A percentile compares a stretch with the other conserved stretches of the same genome.
These are phyloP conservation scores for Epicoccum sorghinum DNA, from an alignment of 2,329 filamentous ascomycete species.

Conservation along the genomic window DNA sequence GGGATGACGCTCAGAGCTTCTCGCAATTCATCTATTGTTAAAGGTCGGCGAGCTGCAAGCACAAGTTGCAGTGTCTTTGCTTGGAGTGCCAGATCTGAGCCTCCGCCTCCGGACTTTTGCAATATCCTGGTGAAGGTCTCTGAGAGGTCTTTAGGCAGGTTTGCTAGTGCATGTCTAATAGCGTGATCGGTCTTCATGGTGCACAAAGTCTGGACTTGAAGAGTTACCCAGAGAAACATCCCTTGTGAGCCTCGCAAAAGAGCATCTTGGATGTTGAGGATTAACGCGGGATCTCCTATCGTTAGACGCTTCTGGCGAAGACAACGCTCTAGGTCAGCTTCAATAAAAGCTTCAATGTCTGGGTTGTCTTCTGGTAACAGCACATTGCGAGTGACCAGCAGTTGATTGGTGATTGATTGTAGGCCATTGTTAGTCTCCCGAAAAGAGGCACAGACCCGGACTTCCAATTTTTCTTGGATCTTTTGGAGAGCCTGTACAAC, in stretches of 20 bases:
- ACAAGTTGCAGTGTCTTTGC: slow-evolving; percentile 43
- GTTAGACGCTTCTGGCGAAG: slow-evolving; percentile 20
- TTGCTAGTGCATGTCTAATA: slow-evolving; percentile 37
- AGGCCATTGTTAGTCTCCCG: slow-evolving; percentile 16
- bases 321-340: slow-evolving; percentile 31
- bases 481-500: slow-evolving; percentile 24
- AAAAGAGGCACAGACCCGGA: slow-evolving; percentile 34
- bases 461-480: slow-evolving; percentile 27
- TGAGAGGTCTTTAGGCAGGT: slow-evolving; percentile 26
- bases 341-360: slow-evolving; percentile 35
- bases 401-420: not conserved
- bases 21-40: slow-evolving; percentile 45
- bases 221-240: slow-evolving; percentile 37
- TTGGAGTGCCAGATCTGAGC: slow-evolving; percentile 17
- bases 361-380: slow-evolving; percentile 29
- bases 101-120: not conserved
- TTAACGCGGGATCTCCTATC: slow-evolving; percentile 33
- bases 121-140: slow-evolving; percentile 22
- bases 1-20: slow-evolving; percentile 50
- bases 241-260: slow-evolving; percentile 27
- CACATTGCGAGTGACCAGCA: slow-evolving; percentile 11
- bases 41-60: slow-evolving; percentile 31
- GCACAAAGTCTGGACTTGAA: slow-evolving; percentile 38
- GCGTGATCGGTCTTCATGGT: slow-evolving; percentile 44
- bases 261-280: slow-evolving; percentile 33